These are phyloP conservation scores for Cyclocybe aegerita DNA, from an alignment of 768 basidiomycete species.

Conservation along the genomic window DNA sequence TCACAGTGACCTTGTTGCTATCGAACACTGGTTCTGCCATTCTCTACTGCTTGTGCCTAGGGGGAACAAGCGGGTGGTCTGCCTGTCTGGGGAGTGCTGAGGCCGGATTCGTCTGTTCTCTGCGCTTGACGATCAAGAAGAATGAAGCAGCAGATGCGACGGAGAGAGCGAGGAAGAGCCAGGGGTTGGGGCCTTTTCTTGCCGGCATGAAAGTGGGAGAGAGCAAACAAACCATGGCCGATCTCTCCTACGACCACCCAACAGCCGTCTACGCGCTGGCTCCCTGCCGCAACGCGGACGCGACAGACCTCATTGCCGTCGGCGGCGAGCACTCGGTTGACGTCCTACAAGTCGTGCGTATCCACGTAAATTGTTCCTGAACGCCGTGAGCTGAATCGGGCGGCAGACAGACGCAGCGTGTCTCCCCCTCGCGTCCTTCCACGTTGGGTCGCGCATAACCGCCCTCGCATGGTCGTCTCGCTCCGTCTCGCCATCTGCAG, in stretches of 20 bases:
- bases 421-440: conserved; percentile 64
- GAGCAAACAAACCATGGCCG: conserved; percentile 37
- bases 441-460: conserved; percentile 69
- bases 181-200: conserved; percentile 58
- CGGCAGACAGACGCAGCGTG: conserved; percentile 41
- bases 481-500: conserved; percentile 62
- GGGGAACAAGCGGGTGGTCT: conserved; percentile 67
- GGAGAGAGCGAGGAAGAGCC: conserved; percentile 57
- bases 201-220: conserved; percentile 16
- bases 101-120: conserved; percentile 59
- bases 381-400: conserved; percentile 8
- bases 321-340: conserved; percentile 75
- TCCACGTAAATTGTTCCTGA: conserved; percentile 4
- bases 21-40: conserved; percentile 54
- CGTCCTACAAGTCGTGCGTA: conserved; percentile 61
- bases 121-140: conserved; percentile 50
- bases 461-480: conserved; percentile 78
- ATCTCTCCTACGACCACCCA: conserved; percentile 58
- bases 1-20: conserved; percentile 71
- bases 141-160: conserved; percentile 58
- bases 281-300: conserved; percentile 64
- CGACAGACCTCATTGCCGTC: conserved; percentile 66
- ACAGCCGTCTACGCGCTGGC: conserved; percentile 62
- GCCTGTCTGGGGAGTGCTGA: conserved; percentile 58
- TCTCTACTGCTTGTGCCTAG: conserved; percentile 38